Conservation (phyloP, 495 filamentous ascomycete species). For the Staphylotrichum longicolle region DNA sequence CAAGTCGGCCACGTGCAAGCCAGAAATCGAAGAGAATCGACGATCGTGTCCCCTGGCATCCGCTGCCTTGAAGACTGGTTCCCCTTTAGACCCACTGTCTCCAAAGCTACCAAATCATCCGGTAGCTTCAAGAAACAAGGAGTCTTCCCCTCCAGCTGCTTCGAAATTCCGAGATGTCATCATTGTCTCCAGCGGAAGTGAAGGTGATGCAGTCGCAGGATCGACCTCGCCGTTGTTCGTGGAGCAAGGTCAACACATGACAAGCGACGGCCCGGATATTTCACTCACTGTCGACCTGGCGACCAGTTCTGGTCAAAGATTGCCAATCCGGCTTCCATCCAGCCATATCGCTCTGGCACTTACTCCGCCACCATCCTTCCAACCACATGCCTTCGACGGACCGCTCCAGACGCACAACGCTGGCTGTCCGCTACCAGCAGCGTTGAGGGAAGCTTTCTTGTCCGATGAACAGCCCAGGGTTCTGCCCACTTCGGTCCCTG, state of each 20-base stretch:
- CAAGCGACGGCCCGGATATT: not conserved
- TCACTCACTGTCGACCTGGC: not conserved
- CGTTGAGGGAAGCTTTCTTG: not conserved
- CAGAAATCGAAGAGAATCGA: too few species aligned
- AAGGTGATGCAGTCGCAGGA: not conserved
- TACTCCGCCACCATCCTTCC: slow-evolving; percentile 5
- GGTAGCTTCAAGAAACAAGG: not conserved
- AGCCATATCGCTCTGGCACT: not conserved
- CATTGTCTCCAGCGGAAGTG: not conserved
- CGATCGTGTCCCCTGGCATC: too few species aligned
- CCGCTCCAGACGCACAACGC: not conserved
- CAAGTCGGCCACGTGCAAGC: too few species aligned
- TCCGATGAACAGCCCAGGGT: not conserved
- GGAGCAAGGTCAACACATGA: not conserved
- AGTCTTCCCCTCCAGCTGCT: not conserved
- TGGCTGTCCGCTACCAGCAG: not conserved
- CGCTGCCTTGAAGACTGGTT: too few species aligned
- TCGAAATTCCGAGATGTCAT: not conserved
- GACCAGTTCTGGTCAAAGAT: not conserved
- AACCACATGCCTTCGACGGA: not conserved
- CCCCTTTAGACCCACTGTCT: too few species aligned
- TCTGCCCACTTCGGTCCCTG: not conserved
- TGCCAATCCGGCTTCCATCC: not conserved
- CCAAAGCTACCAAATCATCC: too few species aligned
- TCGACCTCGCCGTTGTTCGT: slow-evolving; percentile 15